Percentiles rank a stretch among this genome's conserved stretches.
Conservation (phyloP, 192 early-diverging fungal species). For the Chytriomyces hyalinus region DNA sequence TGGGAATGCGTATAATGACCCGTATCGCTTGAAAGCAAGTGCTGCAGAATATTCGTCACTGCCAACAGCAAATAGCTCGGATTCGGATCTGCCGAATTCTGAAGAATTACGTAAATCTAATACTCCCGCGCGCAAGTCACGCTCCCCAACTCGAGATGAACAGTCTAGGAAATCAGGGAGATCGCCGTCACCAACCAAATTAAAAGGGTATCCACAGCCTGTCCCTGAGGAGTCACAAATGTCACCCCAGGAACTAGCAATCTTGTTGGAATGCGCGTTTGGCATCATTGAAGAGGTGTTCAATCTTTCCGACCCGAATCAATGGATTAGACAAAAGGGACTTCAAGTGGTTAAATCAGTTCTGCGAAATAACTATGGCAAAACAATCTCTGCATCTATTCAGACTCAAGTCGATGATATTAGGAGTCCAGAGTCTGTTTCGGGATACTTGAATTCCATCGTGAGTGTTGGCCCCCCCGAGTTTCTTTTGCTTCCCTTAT, state of each 20-base stretch:
- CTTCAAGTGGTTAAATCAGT: constrained; percentile 51
- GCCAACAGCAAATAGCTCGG: neutral
- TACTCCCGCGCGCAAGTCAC: neutral
- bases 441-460: constrained; percentile 35
- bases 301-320: constrained; percentile 41
- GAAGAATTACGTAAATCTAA: neutral
- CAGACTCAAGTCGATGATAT: constrained; percentile 28
- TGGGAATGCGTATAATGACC: neutral
- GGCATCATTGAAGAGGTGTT: constrained; percentile 56
- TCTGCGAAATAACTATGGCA: constrained; percentile 47
- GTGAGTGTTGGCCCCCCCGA: neutral
- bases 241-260: constrained; percentile 43
- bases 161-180: neutral
- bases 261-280: constrained; percentile 52
- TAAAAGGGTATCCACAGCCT: neutral
- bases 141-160: neutral
- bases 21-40: neutral
- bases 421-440: constrained; percentile 27
- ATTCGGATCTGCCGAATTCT: neutral
- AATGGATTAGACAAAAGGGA: constrained; percentile 55
- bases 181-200: constrained; percentile 1
- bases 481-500: neutral
- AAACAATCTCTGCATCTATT: constrained; percentile 35
- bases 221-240: constrained; percentile 16
- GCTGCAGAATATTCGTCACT: neutral